phyloP scores from a whole-genome alignment of 1,284 basidiomycete genomes.

The Rhodotorula glutinis region DNA sequence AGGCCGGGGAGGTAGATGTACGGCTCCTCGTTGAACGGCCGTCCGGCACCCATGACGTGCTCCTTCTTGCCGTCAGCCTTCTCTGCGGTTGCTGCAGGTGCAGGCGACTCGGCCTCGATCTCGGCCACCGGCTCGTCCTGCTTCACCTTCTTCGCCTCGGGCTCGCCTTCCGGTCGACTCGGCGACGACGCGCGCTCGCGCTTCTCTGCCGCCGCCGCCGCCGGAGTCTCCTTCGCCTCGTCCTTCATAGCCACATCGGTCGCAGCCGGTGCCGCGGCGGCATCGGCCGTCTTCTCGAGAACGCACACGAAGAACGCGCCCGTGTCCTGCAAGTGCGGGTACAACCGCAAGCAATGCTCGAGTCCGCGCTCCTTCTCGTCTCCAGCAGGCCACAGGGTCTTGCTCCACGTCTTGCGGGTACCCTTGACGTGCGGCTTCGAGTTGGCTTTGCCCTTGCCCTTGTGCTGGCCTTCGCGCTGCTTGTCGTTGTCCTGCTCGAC shows the following conservation, averaged over 20 bases:
- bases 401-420: constrained; percentile 59
- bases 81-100: not conserved
- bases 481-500: constrained; percentile 35
- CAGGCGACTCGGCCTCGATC: not conserved
- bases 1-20: constrained; percentile 70
- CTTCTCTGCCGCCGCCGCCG: not conserved
- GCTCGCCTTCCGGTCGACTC: constrained; percentile 24
- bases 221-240: not conserved
- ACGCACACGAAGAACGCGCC: constrained; percentile 97
- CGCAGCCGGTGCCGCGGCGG: constrained; percentile 23
- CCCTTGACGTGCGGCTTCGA: constrained; percentile 44
- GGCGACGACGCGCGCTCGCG: constrained; percentile 23
- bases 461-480: constrained; percentile 24
- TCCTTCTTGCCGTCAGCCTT: constrained; percentile 11
- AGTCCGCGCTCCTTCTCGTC: constrained; percentile 63
- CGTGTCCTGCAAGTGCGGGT: constrained; percentile 94
- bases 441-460: constrained; percentile 29
- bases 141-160: constrained; percentile 29
- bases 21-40: constrained; percentile 79
- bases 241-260: not conserved
- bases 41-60: constrained; percentile 15
- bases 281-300: constrained; percentile 57
- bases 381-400: constrained; percentile 74
- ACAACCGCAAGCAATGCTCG: constrained; percentile 73
- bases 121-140: constrained; percentile 5